Base-by-base conservation (phyloP, 2,329 filamentous ascomycete genomes). In the Microcyclospora pomicola region DNA sequence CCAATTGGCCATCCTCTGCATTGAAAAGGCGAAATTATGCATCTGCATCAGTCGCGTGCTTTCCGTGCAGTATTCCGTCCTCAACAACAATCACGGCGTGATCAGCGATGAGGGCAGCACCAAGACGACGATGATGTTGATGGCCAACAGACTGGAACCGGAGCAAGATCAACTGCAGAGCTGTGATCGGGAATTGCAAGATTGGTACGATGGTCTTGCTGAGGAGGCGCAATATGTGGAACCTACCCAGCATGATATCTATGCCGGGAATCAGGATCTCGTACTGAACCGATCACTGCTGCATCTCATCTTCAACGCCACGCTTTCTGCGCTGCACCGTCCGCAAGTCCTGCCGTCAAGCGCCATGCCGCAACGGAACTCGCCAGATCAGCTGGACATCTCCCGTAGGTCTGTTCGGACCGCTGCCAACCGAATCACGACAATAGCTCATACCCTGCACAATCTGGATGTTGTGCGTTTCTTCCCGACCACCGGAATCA, bases 241-340 rank as follows among this genome's bases (percentile, higher is more conserved):
- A 5, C 59, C 76, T 14, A 69, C 65, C 27, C 60, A 65, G 10
- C 54, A 68, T 40, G 78, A 78, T 42, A 59, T 75, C 35, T 68
- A 73, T 37, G 69, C 62, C 12, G 67, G 76, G 13, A 77, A 77
- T 27, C 68, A 70, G 30, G 68, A 75, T 3, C 74, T 79, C 35
- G 49, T 51, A 15, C 63, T 94, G 2, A 85, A 94, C 56, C 75
- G 83, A 34, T 83, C 82, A n/a, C 68, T 95, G 14, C 66, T 96
- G 28, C 85, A 93, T 59, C 92, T 95, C 80, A 77, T 94, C 2
- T 94, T 92, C 60, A 82, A 86, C 59, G 92, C 88, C 2, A 92
- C 87, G 0, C 72, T 92, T 13, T 94, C 85, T 37, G 88, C 88
- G 2, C 69, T 96, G 13, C 87, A 95, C 59, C 78, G 88, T 24